Evolutionary conservation across 2,329 filamentous ascomycete genomes (phyloP), one percentile per base, ranked within the genome.

Genomic region (Pezicula rhizophila): DNA sequence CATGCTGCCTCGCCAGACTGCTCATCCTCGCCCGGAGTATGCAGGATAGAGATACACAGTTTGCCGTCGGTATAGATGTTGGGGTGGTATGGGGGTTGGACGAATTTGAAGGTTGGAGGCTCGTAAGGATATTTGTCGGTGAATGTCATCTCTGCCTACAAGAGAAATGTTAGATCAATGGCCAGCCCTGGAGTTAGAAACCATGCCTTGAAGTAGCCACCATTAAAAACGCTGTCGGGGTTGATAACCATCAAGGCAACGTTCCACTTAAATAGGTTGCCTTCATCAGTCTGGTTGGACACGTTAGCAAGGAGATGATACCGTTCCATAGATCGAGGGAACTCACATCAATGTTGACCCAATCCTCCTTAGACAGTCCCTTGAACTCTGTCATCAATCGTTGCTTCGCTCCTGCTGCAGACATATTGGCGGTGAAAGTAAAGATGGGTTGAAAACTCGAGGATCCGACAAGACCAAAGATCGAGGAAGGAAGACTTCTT

Each of bases 11-110:
- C 92, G 52, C 93, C 93, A 0, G 91, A 96, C 75, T 91, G 92
- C 58, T 87, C 81, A 64, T 97, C 92, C 52, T 96, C 89, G 57
- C 93, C 93, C 0, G 93, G 90, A 15, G 82, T 79, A 68, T 99
- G 92, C 10, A 99, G 82, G 61, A 99, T 99, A 41, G 91, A 96
- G 66, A 99, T 97, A 74, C 93, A 97, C 40, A 97, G 79, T 57
- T 85, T 85, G 60, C 92, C 92, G 66, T 96, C 88, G 5, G 82
- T 71, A 71, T 97, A 97, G 62, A 99, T 84, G 67, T 99, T 99
- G 3, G 92, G 92, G 67, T 99, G 92, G 70, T 82, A 89, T 54
- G 97, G 84, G 14, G 87, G 82, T 31, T 77, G 78, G 18, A 82
- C 66, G 70, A 99, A 97, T 55, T 85, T 84, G 75, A 99, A 97